Percentiles rank a stretch among this genome's conserved stretches.
Conservation (phyloP, 768 basidiomycete species). For the Lepiota brunneoincarnata region DNA sequence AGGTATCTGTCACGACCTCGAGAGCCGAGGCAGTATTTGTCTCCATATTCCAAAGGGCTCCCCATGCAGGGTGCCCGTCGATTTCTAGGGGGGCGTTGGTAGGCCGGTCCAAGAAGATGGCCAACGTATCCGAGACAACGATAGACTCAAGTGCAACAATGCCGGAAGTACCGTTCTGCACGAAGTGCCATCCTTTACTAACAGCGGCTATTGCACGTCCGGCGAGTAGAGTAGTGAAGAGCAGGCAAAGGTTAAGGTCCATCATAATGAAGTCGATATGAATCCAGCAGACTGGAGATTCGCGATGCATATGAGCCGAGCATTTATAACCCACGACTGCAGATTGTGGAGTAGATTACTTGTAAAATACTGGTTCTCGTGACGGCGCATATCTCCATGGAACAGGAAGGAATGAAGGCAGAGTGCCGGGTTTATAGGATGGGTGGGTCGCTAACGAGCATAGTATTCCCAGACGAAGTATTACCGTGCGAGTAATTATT, state of each 20-base stretch:
- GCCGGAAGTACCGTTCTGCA: conserved; percentile 27
- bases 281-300: not conserved
- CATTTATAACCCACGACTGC: not conserved
- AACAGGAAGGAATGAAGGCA: not conserved
- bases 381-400: not conserved
- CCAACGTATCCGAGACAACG: conserved; percentile 26
- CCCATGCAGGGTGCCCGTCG: too few relatives aligned
- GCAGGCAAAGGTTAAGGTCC: not conserved
- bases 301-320: not conserved
- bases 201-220: conserved; percentile 1
- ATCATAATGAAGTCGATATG: not conserved
- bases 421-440: not conserved
- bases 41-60: too few relatives aligned
- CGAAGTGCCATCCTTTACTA: conserved; percentile 23
- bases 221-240: not conserved
- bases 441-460: not conserved
- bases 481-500: not conserved
- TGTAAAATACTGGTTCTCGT: not conserved
- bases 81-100: conserved; percentile 37
- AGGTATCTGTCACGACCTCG: conserved; percentile 33
- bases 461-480: conserved; percentile 1
- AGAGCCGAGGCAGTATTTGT: too few relatives aligned
- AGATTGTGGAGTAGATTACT: too few relatives aligned
- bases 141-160: too few relatives aligned
- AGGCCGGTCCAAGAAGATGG: conserved; percentile 27